A percentile compares a stretch with the other conserved stretches of the same genome.
Evolutionary conservation across 371 early-diverging fungal species (phyloP).

Genomic region (Lichtheimia hyalospora): DNA sequence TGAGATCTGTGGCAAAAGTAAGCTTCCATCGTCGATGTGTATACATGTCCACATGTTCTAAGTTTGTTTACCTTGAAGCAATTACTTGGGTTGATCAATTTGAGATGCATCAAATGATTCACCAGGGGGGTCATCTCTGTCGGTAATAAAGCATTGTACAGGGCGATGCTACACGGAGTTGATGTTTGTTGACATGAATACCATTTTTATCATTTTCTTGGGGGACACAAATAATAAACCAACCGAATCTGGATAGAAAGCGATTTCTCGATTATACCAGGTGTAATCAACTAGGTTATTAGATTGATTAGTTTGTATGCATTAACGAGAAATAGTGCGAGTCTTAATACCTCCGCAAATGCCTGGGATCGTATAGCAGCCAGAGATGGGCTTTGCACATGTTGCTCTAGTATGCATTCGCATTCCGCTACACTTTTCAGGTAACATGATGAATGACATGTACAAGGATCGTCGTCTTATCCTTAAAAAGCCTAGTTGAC

Average conservation of each 20-base stretch:
- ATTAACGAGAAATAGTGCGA: neutral
- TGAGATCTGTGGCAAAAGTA: neutral
- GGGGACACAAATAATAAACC: neutral
- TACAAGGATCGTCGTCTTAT: too few relatives aligned
- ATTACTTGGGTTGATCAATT: neutral
- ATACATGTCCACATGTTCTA: neutral
- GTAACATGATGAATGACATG: neutral
- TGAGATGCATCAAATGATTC: slow-evolving; percentile 8
- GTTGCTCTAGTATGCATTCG: slow-evolving; percentile 13
- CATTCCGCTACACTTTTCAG: slow-evolving; percentile 5
- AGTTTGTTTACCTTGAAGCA: slow-evolving; percentile 8
- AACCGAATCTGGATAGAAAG: slow-evolving; percentile 12
- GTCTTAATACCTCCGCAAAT: slow-evolving; percentile 8
- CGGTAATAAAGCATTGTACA: slow-evolving; percentile 10
- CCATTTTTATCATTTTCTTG: neutral
- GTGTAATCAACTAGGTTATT: slow-evolving; percentile 1
- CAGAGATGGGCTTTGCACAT: slow-evolving; percentile 4
- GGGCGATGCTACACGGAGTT: slow-evolving; percentile 6
- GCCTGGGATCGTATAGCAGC: slow-evolving; percentile 10
- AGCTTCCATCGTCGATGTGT: neutral
- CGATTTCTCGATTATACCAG: slow-evolving; percentile 4
- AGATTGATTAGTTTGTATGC: neutral
- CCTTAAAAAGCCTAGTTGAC: neutral
- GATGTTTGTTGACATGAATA: neutral
- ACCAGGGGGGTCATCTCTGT: slow-evolving; percentile 16